Percentiles rank a stretch among this genome's conserved stretches.
phyloP scores from a whole-genome alignment of 2,329 filamentous ascomycete species.

The Pseudophaeomoniella oleicola region DNA sequence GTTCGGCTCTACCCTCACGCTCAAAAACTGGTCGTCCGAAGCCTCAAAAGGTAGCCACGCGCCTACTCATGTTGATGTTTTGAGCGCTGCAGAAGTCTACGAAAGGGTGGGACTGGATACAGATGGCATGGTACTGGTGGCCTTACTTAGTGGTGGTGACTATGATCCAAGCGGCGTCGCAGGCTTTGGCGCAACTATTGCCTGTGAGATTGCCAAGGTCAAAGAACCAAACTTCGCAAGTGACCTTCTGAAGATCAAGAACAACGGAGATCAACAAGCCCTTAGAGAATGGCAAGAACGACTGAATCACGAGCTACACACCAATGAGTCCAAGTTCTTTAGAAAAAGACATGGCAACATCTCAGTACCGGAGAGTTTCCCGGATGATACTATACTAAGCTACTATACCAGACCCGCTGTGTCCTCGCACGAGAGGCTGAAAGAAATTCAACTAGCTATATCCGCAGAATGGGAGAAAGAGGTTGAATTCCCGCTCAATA shows the following conservation, averaged over 20 bases:
- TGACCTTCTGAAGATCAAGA: conserved; percentile 15
- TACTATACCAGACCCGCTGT: conserved; percentile 84
- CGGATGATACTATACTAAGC: conserved; percentile 60
- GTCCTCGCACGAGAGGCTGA: conserved; percentile 45
- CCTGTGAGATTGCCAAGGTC: conserved; percentile 77
- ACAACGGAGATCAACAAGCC: conserved; percentile 9
- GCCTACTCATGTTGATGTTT: conserved; percentile 77
- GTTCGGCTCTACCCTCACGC: conserved; percentile 72
- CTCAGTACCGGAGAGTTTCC: conserved; percentile 66
- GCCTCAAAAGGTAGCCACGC: conserved; percentile 44
- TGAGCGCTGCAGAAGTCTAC: conserved; percentile 48
- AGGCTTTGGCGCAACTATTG: conserved; percentile 74
- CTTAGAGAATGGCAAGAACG: conserved; percentile 51
- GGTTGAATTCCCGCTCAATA: conserved; percentile 39
- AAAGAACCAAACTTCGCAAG: conserved; percentile 54
- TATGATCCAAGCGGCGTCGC: conserved; percentile 81
- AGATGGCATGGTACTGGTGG: conserved; percentile 85
- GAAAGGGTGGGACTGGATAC: conserved; percentile 53
- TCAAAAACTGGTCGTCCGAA: conserved; percentile 75
- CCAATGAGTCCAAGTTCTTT: conserved; percentile 75
- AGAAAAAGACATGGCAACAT: conserved; percentile 59
- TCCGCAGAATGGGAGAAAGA: conserved; percentile 38
- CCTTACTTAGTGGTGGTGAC: conserved; percentile 89
- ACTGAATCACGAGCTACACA: conserved; percentile 60
- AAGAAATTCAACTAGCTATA: conserved; percentile 37